Evolutionary conservation across 164 flowering plant species (phyloP).

Genomic region (Litsea cubeba): DNA sequence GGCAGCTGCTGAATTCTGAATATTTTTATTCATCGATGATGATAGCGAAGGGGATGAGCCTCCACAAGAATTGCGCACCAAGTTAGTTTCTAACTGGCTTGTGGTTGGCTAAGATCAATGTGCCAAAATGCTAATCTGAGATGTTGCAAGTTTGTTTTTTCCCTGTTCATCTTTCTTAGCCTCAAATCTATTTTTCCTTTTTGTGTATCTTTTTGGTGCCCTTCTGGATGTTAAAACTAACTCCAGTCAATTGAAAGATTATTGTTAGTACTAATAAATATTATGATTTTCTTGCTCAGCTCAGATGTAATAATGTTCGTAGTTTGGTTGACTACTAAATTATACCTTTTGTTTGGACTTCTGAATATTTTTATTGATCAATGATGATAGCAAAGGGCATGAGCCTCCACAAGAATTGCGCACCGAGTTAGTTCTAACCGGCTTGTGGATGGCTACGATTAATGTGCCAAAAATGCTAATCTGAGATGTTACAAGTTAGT

Average conservation of each 20-base stretch:
- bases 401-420: slow-evolving; percentile 29
- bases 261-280: too few species aligned
- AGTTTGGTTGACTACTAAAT: too few species aligned
- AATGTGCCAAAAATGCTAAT: slow-evolving; percentile 43
- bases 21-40: slow-evolving; percentile 13
- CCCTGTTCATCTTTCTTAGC: background rate
- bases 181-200: too few species aligned
- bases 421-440: slow-evolving; percentile 24
- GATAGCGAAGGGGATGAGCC: slow-evolving; percentile 19
- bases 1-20: background rate
- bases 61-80: slow-evolving; percentile 30
- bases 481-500: slow-evolving; percentile 15
- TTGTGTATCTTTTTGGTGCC: too few species aligned
- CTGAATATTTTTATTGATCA: background rate
- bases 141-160: background rate
- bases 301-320: too few species aligned
- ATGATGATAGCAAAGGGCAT: slow-evolving; percentile 20
- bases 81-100: slow-evolving; percentile 25
- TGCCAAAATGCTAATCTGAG: slow-evolving; percentile 44
- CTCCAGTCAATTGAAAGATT: too few species aligned
- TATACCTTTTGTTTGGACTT: background rate
- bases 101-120: slow-evolving; percentile 31
- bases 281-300: too few species aligned
- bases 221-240: too few species aligned
- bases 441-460: slow-evolving; percentile 29